Conservation (phyloP, 2,329 filamentous ascomycete genomes). For the Nemania sp. region DNA sequence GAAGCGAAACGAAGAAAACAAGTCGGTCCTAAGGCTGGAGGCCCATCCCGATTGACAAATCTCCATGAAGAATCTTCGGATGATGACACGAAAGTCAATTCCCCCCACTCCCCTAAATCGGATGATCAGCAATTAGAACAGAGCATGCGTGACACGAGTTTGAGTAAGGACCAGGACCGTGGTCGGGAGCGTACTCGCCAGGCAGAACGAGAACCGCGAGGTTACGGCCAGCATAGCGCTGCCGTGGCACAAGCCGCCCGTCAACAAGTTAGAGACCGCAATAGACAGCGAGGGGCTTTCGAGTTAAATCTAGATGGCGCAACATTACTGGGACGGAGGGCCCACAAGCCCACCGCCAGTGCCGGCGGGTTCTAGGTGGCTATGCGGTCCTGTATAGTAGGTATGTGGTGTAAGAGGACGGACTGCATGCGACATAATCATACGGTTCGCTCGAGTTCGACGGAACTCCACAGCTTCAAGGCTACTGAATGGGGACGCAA, state of each 20-base stretch:
- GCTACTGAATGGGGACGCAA: conserved; percentile 20
- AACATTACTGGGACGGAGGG: conserved; percentile 78
- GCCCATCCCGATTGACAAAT: conserved; percentile 58
- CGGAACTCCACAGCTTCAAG: conserved; percentile 16
- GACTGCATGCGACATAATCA: conserved; percentile 11
- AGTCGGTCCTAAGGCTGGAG: conserved; percentile 71
- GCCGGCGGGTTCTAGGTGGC: conserved; percentile 42
- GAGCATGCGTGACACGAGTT: conserved; percentile 81
- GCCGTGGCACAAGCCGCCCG: conserved; percentile 82
- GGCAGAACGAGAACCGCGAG: conserved; percentile 54
- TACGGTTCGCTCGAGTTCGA: conserved; percentile 21
- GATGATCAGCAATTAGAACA: conserved; percentile 74
- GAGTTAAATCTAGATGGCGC: conserved; percentile 91
- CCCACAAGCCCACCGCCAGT: conserved; percentile 56
- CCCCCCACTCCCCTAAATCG: conserved; percentile 50
- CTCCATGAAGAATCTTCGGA: conserved; percentile 72
- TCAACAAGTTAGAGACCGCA: conserved; percentile 72
- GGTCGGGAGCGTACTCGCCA: conserved; percentile 56
- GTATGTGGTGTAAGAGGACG: conserved; percentile 13
- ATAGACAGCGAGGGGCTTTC: conserved; percentile 78
- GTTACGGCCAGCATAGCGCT: conserved; percentile 88
- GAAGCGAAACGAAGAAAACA: conserved; percentile 91
- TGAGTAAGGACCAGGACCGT: conserved; percentile 59
- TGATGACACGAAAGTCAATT: conserved; percentile 60
- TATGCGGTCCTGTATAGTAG: neutral